Evolutionary conservation across 2,329 filamentous ascomycete genomes (phyloP), one percentile per base, ranked within the genome.

Genomic region (Lanzia echinophila): DNA sequence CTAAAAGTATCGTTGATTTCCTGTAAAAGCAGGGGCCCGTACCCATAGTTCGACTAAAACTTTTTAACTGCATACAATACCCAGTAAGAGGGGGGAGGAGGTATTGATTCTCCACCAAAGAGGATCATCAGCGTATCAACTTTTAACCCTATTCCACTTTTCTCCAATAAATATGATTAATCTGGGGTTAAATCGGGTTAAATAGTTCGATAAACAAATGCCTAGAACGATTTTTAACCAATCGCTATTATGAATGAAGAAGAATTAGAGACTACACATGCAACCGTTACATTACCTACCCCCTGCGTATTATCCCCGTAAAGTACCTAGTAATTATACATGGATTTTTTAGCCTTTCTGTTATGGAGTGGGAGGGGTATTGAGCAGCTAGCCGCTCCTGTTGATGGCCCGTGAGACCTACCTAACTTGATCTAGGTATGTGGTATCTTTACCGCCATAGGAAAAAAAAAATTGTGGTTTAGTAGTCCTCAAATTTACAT

Each of bases 401-500:
- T 41, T n/a, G 47, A 42, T 53, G 50, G 50, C 33, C 43, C 24
- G 43, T 47, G 50, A 22, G 43, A 28, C 43, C 22, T 47, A 22
- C n/a, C n/a, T n/a, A n/a, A n/a, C n/a, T n/a, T n/a, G n/a, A n/a
- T n/a, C n/a, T n/a, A n/a, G n/a, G n/a, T n/a, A n/a, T n/a, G n/a
- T n/a, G n/a, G n/a, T n/a, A n/a, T 17, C 38, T 33, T 53, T 47
- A 42, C 50, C 50, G 50, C 50, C 50, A 47, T 39, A 24, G 34
- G 41, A 6, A 52, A 52, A 47, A n/a, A 28, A 47, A 38, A 22
- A 31, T 33, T 41, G 17, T 22, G 50, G 38, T 43, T 53, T 53
- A 20, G 17, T 50, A 41, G 36, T n/a, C 17, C 19, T 17, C 24
- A 19, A 11, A 20, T 38, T n/a, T 17, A 28, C 10, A 6, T 24